A percentile compares a stretch with the other conserved stretches of the same genome.
Conservation (phyloP, 371 early-diverging fungal species). For the Nematocida displodere region DNA sequence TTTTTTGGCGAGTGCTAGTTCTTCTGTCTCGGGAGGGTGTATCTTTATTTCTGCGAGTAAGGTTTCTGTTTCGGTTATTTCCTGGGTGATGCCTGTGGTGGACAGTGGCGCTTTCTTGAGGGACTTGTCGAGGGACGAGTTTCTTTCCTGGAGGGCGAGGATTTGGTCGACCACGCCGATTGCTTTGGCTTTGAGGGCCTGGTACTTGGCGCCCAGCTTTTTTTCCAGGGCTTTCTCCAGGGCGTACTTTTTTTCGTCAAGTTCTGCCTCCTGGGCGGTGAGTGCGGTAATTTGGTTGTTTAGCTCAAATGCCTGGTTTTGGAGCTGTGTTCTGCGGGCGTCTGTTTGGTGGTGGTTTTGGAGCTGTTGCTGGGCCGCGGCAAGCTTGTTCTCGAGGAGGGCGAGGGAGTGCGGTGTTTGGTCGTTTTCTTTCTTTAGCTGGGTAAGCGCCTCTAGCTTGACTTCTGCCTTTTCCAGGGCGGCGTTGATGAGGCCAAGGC, state of each 20-base stretch:
- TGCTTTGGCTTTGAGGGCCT: not conserved
- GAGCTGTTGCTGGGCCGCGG: not conserved
- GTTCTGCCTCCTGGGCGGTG: not conserved
- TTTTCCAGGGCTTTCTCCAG: not conserved
- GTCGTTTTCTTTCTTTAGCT: not conserved
- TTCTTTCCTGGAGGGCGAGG: conserved; percentile 27
- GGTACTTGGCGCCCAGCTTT: not conserved
- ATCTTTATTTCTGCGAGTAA: not conserved
- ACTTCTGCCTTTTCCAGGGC: conserved; percentile 8
- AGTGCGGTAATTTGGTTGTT: conserved; percentile 68
- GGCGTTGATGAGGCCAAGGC: conserved; percentile 1
- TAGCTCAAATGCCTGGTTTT: conserved; percentile 69
- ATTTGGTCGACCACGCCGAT: conserved; percentile 12
- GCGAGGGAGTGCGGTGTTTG: not conserved
- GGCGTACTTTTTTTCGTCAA: not conserved
- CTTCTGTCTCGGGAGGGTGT: conserved; percentile 64
- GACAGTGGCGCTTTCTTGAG: not conserved
- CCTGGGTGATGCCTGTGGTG: not conserved
- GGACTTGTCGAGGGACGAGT: not conserved
- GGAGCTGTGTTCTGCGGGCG: conserved; percentile 68
- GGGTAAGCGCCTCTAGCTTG: not conserved
- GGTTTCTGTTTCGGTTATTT: not conserved
- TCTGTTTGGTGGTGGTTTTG: conserved; percentile 59
- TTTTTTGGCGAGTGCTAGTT: conserved; percentile 65
- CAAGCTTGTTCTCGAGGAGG: not conserved